These are phyloP conservation scores for apple (Malus domestica) DNA, from an alignment of 306 rosid genomes.

Conservation along the genomic window ASM211411v1 NC_041790.1:10117001-10117500, in stretches of 20 bases:
- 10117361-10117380: conserved; percentile 57
- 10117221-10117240: neutral
- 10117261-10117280: conserved; percentile 52
- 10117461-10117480: conserved; percentile 13
- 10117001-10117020: conserved; percentile 42
- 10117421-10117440: conserved; percentile 37
- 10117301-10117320: conserved; percentile 56
- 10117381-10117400: conserved; percentile 68
- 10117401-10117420: conserved; percentile 60
- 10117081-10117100: neutral
- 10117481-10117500: conserved; percentile 5
- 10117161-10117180: neutral
- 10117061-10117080: too few relatives aligned
- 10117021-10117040: neutral
- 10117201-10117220: neutral
- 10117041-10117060: neutral
- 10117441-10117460: conserved; percentile 25
- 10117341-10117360: conserved; percentile 65
- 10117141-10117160: neutral
- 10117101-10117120: too few relatives aligned
- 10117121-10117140: neutral
- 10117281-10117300: conserved; percentile 66
- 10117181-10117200: neutral
- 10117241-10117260: conserved; percentile 70
- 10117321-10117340: conserved; percentile 58